These are phyloP conservation scores for Auriscalpium microsporum DNA, from an alignment of 768 basidiomycete genomes.

Conservation along the genomic window DNA sequence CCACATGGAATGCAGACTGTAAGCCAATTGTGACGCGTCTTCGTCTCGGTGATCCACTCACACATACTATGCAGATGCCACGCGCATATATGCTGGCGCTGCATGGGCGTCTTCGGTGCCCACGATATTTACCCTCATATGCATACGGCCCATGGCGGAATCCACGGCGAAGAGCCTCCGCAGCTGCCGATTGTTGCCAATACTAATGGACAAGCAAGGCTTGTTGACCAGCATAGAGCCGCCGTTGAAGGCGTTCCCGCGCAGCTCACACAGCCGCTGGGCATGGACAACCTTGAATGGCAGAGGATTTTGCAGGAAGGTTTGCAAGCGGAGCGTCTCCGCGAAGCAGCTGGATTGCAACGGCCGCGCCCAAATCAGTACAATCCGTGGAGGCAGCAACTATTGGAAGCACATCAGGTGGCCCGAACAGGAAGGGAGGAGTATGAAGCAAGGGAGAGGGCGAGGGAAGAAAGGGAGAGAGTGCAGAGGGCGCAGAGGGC, in stretches of 20 bases:
- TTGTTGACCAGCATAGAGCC: not conserved
- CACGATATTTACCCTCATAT: conserved; percentile 32
- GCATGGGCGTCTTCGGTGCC: conserved; percentile 32
- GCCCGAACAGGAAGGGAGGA: no score
- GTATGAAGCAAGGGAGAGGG: not conserved
- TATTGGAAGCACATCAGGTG: not conserved
- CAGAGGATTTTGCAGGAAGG: not conserved
- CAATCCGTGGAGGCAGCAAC: not conserved
- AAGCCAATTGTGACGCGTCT: conserved; percentile 11
- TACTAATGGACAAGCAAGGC: not conserved
- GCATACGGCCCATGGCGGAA: conserved; percentile 24
- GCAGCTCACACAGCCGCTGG: not conserved
- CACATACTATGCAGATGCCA: conserved; percentile 14
- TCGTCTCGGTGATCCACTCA: not conserved
- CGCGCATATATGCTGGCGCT: conserved; percentile 49
- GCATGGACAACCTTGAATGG: not conserved
- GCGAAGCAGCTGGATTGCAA: not conserved
- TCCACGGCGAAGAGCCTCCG: conserved; percentile 13
- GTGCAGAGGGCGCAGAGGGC: not conserved
- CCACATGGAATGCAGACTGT: conserved; percentile 39
- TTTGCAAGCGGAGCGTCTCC: not conserved
- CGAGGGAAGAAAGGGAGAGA: not conserved
- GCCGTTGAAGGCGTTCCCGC: not conserved
- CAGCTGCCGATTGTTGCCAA: not conserved
- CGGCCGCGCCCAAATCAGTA: not conserved